Percentiles rank a stretch among this genome's conserved stretches.
Conservation (phyloP, 805 yeast genomes). For the Torulaspora indica region DNA sequence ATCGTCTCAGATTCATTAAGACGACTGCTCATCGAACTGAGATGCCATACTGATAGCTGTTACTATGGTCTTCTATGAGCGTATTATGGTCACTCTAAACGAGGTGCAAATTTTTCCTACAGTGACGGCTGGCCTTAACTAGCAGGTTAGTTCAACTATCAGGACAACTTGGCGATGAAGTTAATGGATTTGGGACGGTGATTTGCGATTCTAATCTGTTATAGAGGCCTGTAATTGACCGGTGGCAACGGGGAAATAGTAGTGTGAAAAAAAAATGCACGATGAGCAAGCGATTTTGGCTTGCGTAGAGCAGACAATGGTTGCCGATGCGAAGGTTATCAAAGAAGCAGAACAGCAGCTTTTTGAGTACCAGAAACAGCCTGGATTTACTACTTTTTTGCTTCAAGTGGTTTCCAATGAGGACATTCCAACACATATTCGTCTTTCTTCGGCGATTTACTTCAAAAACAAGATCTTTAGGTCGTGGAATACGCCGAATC, state of each 20-base stretch:
- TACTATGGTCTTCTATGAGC: neutral
- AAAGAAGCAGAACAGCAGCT: constrained; percentile 52
- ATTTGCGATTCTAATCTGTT: neutral
- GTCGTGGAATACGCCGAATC: constrained; percentile 44
- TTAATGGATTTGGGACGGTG: neutral
- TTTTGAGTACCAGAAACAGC: constrained; percentile 47
- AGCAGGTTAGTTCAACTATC: neutral
- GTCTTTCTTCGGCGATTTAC: constrained; percentile 61
- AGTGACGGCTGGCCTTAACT: neutral
- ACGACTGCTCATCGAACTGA: neutral
- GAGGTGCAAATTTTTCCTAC: constrained; percentile 7
- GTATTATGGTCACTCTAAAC: constrained; percentile 1
- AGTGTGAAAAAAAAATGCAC: constrained; percentile 21
- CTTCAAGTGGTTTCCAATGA: constrained; percentile 47
- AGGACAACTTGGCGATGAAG: neutral
- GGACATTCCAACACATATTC: constrained; percentile 41
- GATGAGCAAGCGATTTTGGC: constrained; percentile 48
- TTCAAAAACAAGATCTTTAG: constrained; percentile 59
- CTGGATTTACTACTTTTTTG: constrained; percentile 54
- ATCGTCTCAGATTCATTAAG: neutral
- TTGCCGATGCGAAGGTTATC: constrained; percentile 46
- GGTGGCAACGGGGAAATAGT: neutral
- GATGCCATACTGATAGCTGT: neutral
- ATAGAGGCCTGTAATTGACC: neutral
- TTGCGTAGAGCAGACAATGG: constrained; percentile 52